A percentile compares a stretch with the other conserved stretches of the same genome.
Conservation (phyloP, 2,329 filamentous ascomycete species). For the Epichloe sp. region DNA sequence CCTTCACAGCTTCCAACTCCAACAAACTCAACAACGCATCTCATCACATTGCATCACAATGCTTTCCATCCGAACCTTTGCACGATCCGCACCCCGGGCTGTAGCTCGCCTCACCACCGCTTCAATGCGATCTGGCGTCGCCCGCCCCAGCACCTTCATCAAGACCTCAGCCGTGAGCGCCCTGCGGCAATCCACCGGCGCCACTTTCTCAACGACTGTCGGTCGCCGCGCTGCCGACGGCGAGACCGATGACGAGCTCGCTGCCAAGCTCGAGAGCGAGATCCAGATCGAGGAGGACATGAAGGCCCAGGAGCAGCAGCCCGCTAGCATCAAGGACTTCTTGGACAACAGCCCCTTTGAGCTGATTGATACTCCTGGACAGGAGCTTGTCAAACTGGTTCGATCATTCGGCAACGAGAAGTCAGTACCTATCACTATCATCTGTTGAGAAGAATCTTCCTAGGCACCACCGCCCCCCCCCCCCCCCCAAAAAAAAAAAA, state of each 20-base stretch:
- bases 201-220: slow-evolving; percentile 33
- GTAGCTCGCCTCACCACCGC: slow-evolving; percentile 43
- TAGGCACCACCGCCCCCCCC: neutral
- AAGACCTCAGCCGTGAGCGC: slow-evolving; percentile 28
- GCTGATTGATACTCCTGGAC: slow-evolving; percentile 67
- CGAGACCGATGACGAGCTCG: slow-evolving; percentile 65
- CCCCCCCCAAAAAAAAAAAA: neutral
- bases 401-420: slow-evolving; percentile 79
- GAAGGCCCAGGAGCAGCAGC: slow-evolving; percentile 57
- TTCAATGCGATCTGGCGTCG: slow-evolving; percentile 32
- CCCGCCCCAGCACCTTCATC: slow-evolving; percentile 35
- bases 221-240: slow-evolving; percentile 27
- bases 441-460: neutral
- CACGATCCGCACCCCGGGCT: slow-evolving; percentile 54
- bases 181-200: slow-evolving; percentile 19
- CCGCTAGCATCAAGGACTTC: slow-evolving; percentile 74
- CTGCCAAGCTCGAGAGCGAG: slow-evolving; percentile 75
- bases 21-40: neutral
- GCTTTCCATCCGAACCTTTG: slow-evolving; percentile 54
- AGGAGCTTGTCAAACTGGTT: slow-evolving; percentile 77
- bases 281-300: slow-evolving; percentile 73
- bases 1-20: slow-evolving; percentile 6
- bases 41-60: slow-evolving; percentile 31
- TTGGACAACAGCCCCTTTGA: slow-evolving; percentile 75
- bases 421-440: slow-evolving; percentile 33